Evolutionary conservation across 2,329 filamentous ascomycete species (phyloP).

Genomic region (Colletotrichum sp.): DNA sequence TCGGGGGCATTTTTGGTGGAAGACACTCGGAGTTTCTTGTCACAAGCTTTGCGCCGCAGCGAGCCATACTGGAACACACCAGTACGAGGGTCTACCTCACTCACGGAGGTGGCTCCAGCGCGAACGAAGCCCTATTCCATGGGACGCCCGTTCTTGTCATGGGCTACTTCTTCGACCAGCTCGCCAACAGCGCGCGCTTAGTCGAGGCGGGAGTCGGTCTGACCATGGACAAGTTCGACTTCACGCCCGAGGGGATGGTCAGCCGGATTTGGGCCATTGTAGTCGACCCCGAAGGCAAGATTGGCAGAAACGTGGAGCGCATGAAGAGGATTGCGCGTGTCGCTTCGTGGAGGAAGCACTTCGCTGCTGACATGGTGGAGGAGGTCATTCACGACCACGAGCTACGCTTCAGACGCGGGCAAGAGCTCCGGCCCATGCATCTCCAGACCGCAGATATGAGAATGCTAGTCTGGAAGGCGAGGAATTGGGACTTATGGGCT

Average conservation of each 20-base stretch:
- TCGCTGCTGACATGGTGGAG: conserved; percentile 44
- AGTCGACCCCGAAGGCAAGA: conserved; percentile 31
- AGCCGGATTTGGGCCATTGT: conserved; percentile 30
- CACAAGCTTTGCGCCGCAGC: conserved; percentile 42
- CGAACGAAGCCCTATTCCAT: conserved; percentile 45
- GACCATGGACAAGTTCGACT: conserved; percentile 39
- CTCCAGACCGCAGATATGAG: conserved; percentile 47
- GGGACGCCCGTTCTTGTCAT: conserved; percentile 39
- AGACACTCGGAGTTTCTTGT: conserved; percentile 33
- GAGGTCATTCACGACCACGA: conserved; percentile 40
- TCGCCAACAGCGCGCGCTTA: conserved; percentile 40
- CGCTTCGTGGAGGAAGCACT: conserved; percentile 38
- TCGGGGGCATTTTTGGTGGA: conserved; percentile 31
- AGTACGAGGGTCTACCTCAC: conserved; percentile 41
- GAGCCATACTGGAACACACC: conserved; percentile 40
- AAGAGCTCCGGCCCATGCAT: conserved; percentile 39
- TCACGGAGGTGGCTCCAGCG: conserved; percentile 44
- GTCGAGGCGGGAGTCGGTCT: conserved; percentile 36
- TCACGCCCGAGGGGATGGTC: conserved; percentile 35
- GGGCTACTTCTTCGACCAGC: conserved; percentile 46
- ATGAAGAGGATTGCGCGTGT: conserved; percentile 42
- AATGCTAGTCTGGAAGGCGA: conserved; percentile 30
- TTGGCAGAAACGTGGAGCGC: conserved; percentile 36
- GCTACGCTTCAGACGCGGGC: conserved; percentile 33
- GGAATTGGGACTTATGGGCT: conserved; percentile 6